Evolutionary conservation across 768 basidiomycete genomes (phyloP).

Genomic region (Mycena amicta): DNA sequence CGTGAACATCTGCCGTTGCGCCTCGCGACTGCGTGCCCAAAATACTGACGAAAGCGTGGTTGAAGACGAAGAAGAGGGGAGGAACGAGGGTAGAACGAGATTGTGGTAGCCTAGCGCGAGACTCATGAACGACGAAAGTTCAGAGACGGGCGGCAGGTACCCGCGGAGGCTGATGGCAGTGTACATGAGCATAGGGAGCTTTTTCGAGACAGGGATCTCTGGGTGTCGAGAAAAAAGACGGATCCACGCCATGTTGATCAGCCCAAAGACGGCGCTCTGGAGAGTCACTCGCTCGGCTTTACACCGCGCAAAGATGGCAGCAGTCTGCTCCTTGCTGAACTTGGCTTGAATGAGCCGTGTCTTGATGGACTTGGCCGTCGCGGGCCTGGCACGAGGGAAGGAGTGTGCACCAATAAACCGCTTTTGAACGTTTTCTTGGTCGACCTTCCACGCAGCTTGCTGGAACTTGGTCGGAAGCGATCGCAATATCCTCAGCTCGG

Average conservation of each 20-base stretch:
- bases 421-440: constrained; percentile 10
- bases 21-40: constrained; percentile 20
- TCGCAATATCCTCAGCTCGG: not conserved
- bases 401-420: constrained; percentile 14
- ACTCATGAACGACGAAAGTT: constrained; percentile 17
- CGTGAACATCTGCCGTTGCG: constrained; percentile 17
- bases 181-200: constrained; percentile 22
- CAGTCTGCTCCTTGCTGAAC: constrained; percentile 13
- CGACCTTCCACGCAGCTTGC: constrained; percentile 19
- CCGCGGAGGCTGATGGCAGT: constrained; percentile 24
- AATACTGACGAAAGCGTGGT: constrained; percentile 4
- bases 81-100: constrained; percentile 23
- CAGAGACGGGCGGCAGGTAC: constrained; percentile 12
- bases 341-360: constrained; percentile 1
- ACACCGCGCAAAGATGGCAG: constrained; percentile 14
- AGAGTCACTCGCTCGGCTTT: constrained; percentile 20
- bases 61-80: constrained; percentile 8
- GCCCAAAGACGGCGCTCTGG: constrained; percentile 17
- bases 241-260: constrained; percentile 25
- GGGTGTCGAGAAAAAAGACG: constrained; percentile 7
- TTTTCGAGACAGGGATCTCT: constrained; percentile 9
- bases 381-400: constrained; percentile 5
- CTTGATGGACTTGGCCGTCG: not conserved
- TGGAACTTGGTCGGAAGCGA: constrained; percentile 7
- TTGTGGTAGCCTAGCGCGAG: constrained; percentile 26